Percentiles rank a stretch among this genome's conserved stretches.
Conservation (phyloP, 2,329 filamentous ascomycete genomes). For the Xylariaceae sp. region DNA sequence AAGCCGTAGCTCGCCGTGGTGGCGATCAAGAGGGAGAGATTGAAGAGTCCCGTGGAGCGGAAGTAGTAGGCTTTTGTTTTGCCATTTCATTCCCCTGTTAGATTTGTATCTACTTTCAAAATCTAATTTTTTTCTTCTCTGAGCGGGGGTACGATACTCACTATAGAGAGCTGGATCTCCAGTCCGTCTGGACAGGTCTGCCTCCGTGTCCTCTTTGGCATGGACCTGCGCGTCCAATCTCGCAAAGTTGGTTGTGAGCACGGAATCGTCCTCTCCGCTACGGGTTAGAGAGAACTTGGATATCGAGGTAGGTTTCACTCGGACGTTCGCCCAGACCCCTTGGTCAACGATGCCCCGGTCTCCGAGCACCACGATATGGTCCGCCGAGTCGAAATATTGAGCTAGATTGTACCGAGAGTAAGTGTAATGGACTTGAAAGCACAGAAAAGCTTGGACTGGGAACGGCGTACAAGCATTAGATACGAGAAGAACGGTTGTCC, state of each 20-base stretch:
- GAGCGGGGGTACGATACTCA: no score
- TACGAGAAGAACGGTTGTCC: constrained; percentile 31
- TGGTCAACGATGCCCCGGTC: constrained; percentile 33
- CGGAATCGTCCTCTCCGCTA: constrained; percentile 3
- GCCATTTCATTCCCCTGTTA: neutral
- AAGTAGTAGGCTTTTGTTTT: constrained; percentile 8
- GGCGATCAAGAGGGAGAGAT: constrained; percentile 24
- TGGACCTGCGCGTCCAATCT: constrained; percentile 8
- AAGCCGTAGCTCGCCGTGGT: constrained; percentile 28
- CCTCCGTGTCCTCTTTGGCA: constrained; percentile 9
- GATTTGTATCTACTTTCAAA: no score
- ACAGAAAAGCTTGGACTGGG: neutral
- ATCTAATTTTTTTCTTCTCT: no score
- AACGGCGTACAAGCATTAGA: constrained; percentile 27
- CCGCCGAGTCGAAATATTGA: constrained; percentile 35
- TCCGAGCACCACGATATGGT: constrained; percentile 38
- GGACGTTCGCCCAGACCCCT: constrained; percentile 35
- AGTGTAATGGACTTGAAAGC: neutral
- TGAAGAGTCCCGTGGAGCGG: constrained; percentile 19
- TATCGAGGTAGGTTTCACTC: constrained; percentile 28
- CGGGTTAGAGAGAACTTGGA: constrained; percentile 28
- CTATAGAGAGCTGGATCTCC: constrained; percentile 35
- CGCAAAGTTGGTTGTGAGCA: neutral
- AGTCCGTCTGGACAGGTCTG: constrained; percentile 23
- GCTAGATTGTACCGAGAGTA: constrained; percentile 16